These are phyloP conservation scores for Raphanus raphanistrum DNA, from an alignment of 345 rosid species.

Conservation along the genomic window DNA sequence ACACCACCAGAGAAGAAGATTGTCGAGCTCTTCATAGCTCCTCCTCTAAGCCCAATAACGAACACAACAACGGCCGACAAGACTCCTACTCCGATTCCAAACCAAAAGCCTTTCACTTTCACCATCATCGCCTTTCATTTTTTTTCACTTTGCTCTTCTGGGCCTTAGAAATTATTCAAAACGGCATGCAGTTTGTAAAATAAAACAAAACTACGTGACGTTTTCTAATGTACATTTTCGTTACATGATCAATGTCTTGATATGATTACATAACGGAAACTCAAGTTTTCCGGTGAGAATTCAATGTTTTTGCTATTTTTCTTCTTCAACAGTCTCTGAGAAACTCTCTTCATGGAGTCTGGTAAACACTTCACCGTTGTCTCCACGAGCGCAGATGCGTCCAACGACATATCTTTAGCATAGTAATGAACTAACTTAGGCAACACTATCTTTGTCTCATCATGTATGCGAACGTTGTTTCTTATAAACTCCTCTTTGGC, in stretches of 20 bases:
- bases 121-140: conserved; percentile 11
- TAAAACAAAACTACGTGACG: conserved; percentile 15
- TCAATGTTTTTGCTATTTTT: conserved; percentile 39
- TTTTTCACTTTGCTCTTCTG: not conserved
- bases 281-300: conserved; percentile 58
- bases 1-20: conserved; percentile 30
- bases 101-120: conserved; percentile 36
- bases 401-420: conserved; percentile 66
- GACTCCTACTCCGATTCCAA: conserved; percentile 1
- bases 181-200: conserved; percentile 20
- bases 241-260: conserved; percentile 10
- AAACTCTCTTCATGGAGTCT: conserved; percentile 44
- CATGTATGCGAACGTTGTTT: conserved; percentile 52
- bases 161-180: conserved; percentile 24
- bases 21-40: conserved; percentile 45
- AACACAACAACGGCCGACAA: conserved; percentile 32
- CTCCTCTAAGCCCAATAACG: conserved; percentile 39
- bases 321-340: conserved; percentile 48
- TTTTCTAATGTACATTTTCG: not conserved
- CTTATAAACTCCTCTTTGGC: conserved; percentile 66
- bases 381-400: conserved; percentile 42
- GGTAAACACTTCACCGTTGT: conserved; percentile 44
- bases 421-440: conserved; percentile 62
- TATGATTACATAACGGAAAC: conserved; percentile 67
- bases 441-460: conserved; percentile 58